Percentiles rank a stretch among this genome's conserved stretches.
These are phyloP conservation scores for Choiromyces venosus DNA, from an alignment of 495 filamentous ascomycete species.

Conservation along the genomic window DNA sequence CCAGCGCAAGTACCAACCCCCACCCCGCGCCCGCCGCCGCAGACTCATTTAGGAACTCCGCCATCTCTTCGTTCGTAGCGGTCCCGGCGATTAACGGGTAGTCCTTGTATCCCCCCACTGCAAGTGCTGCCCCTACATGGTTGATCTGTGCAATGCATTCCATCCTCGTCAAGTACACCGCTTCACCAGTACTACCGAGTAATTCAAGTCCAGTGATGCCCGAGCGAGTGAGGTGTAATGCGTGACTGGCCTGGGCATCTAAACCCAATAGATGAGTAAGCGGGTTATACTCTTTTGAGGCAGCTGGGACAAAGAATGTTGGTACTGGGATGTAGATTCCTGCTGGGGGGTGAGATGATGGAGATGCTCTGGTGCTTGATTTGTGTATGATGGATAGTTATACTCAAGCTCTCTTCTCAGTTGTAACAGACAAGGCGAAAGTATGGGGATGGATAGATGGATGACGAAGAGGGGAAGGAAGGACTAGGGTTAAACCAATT, in stretches of 20 bases:
- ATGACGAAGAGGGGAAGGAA: not conserved
- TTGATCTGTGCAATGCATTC: constrained; percentile 57
- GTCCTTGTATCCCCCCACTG: constrained; percentile 54
- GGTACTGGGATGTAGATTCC: constrained; percentile 50
- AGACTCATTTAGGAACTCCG: constrained; percentile 55
- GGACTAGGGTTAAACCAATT: constrained; percentile 19
- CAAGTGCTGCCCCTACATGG: constrained; percentile 51
- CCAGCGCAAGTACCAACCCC: constrained; percentile 56
- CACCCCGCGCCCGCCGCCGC: constrained; percentile 59
- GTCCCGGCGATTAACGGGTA: constrained; percentile 67
- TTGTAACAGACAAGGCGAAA: not conserved
- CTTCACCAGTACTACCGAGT: constrained; percentile 65
- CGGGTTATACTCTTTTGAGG: constrained; percentile 37
- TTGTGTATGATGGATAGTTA: too few relatives aligned
- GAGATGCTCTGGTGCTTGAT: constrained; percentile 9
- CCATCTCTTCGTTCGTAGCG: constrained; percentile 57
- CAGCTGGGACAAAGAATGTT: constrained; percentile 50
- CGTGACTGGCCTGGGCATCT: constrained; percentile 54
- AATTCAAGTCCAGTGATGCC: constrained; percentile 62
- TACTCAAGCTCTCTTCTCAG: not conserved
- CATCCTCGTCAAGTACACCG: constrained; percentile 56
- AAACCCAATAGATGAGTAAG: constrained; percentile 50
- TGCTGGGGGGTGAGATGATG: constrained; percentile 41
- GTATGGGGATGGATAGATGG: too few relatives aligned
- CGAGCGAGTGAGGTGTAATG: constrained; percentile 56